Conservation (phyloP, 2,329 filamentous ascomycete genomes). For the Fulvia fulva region DNA sequence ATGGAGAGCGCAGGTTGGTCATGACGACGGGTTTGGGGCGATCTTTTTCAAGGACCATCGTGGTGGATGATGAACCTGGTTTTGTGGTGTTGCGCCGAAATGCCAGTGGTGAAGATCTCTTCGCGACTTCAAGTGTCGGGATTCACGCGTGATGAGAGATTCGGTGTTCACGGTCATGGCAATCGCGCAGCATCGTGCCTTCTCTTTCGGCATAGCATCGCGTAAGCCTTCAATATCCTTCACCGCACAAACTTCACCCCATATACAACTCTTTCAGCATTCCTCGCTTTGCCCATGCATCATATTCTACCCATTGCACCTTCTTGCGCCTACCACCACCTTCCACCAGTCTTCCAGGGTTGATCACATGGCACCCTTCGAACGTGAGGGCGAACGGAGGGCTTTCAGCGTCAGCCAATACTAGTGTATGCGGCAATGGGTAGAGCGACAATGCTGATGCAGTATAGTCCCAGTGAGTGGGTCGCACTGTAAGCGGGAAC, state of each 20-base stretch:
- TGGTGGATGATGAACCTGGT: background rate
- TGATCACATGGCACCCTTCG: conserved; percentile 93
- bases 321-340: conserved; percentile 57
- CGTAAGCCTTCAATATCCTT: background rate
- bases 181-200: background rate
- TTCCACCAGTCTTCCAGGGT: conserved; percentile 71
- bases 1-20: background rate
- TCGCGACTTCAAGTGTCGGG: background rate
- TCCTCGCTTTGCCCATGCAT: conserved; percentile 59
- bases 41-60: background rate
- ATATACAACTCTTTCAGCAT: conserved; percentile 57
- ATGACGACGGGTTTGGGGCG: background rate
- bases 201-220: background rate
- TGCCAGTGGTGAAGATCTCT: background rate
- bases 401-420: conserved; percentile 76
- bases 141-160: background rate
- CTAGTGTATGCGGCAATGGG: conserved; percentile 77
- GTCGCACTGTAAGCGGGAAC: conserved; percentile 73
- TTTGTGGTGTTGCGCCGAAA: background rate
- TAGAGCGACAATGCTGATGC: conserved; percentile 73
- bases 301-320: conserved; percentile 85
- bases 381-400: conserved; percentile 85
- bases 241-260: conserved; percentile 13
- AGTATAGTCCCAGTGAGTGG: conserved; percentile 86
- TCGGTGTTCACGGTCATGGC: background rate